Conservation (phyloP, 495 filamentous ascomycete species). For the Monascus purpureus region DNA sequence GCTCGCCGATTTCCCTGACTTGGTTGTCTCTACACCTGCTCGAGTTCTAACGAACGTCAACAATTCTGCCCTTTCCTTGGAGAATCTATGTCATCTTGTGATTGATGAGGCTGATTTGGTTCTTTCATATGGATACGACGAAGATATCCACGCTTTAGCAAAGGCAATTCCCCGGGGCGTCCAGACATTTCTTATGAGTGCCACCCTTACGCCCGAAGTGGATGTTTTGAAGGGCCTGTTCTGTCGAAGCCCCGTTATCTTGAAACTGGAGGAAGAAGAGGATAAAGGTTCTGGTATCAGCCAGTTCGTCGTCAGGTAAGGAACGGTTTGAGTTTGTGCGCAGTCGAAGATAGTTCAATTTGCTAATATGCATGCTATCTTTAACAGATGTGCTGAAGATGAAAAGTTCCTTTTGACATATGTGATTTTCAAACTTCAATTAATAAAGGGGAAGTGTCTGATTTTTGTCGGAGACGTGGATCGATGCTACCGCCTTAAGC, state of each 20-base stretch:
- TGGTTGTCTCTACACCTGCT: conserved; percentile 80
- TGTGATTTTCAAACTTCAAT: conserved; percentile 85
- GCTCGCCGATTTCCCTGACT: conserved; percentile 75
- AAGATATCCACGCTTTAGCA: conserved; percentile 67
- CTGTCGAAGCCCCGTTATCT: conserved; percentile 61
- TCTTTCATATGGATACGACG: conserved; percentile 87
- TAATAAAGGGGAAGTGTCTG: conserved; percentile 89
- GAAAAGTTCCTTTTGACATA: conserved; percentile 93
- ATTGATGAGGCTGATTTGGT: conserved; percentile 94
- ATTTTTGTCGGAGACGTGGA: conserved; percentile 92
- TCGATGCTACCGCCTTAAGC: conserved; percentile 82
- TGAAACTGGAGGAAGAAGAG: conserved; percentile 65
- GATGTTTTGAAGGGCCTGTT: conserved; percentile 77
- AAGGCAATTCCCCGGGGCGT: conserved; percentile 67
- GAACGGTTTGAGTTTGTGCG: not conserved
- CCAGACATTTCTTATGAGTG: conserved; percentile 87
- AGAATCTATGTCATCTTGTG: conserved; percentile 62
- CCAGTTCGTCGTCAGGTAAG: conserved; percentile 74
- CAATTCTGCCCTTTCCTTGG: conserved; percentile 50
- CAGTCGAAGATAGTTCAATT: not conserved
- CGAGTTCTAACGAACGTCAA: conserved; percentile 59
- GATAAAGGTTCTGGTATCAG: conserved; percentile 58
- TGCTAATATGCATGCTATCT: not conserved
- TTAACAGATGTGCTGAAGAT: conserved; percentile 66
- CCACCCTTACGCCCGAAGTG: conserved; percentile 76